Conservation (phyloP, 2,329 filamentous ascomycete species). For the Diaporthe humulicola region DNA sequence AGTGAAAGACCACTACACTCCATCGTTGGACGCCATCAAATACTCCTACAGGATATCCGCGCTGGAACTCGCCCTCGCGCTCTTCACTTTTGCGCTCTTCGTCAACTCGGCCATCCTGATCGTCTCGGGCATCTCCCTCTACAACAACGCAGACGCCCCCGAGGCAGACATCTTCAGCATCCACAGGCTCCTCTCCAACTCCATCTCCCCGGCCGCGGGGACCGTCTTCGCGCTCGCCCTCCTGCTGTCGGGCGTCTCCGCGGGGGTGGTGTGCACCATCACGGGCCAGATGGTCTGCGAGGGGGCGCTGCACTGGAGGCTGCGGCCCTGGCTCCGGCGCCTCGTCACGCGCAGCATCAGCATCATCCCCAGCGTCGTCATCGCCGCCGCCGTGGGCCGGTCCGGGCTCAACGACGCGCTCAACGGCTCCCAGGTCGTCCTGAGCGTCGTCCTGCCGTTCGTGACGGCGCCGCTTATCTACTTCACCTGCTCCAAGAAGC, state of each 20-base stretch:
- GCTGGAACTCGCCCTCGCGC: not conserved
- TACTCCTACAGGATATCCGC: not conserved
- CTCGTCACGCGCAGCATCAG: not conserved
- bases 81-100: slow-evolving; percentile 65
- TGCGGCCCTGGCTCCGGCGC: not conserved
- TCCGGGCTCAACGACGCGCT: not conserved
- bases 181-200: slow-evolving; percentile 63
- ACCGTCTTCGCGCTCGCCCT: slow-evolving; percentile 88
- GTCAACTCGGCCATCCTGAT: slow-evolving; percentile 88
- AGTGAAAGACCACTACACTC: not conserved
- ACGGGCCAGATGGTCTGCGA: slow-evolving; percentile 52
- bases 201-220: slow-evolving; percentile 69
- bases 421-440: not conserved
- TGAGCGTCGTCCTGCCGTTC: not conserved
- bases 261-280: slow-evolving; percentile 91
- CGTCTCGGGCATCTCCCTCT: slow-evolving; percentile 82
- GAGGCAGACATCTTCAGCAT: slow-evolving; percentile 86
- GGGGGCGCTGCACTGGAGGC: not conserved
- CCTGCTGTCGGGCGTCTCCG: slow-evolving; percentile 83
- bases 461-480: not conserved
- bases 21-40: not conserved
- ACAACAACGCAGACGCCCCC: slow-evolving; percentile 61
- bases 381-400: not conserved
- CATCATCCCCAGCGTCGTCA: slow-evolving; percentile 2
- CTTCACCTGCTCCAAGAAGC: not conserved